Base-by-base conservation (phyloP, 805 yeast genomes). In the Candida boidinii region DNA sequence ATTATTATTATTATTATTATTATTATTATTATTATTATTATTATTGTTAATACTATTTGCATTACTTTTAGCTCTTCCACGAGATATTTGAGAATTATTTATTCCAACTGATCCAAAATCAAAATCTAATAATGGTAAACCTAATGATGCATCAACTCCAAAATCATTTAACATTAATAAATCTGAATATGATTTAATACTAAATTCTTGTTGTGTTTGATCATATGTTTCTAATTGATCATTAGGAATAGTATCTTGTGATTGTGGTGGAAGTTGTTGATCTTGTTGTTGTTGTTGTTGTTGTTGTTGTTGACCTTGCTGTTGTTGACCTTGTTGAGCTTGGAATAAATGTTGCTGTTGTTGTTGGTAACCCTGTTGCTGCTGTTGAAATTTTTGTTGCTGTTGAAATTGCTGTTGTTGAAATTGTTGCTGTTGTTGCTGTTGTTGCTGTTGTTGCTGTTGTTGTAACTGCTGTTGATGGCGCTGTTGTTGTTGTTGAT, bases 61-160 rank as follows among this genome's bases (percentile, higher is more conserved):
- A n/a, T n/a, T n/a, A n/a, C n/a, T n/a, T n/a, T n/a, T n/a, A n/a
- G n/a, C n/a, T n/a, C n/a, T n/a, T n/a, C n/a, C n/a, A n/a, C n/a
- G n/a, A n/a, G n/a, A n/a, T n/a, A n/a, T n/a, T n/a, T n/a, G n/a
- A n/a, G n/a, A n/a, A n/a, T n/a, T n/a, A n/a, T n/a, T n/a, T n/a
- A n/a, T n/a, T n/a, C n/a, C n/a, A n/a, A n/a, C n/a, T n/a, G n/a
- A n/a, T n/a, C 17, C 58, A 17, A 61, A 46, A 31, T 60, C 66
- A 47, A 66, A 61, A 34, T 73, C 80, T 36, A 81, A 54, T 45
- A 80, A 67, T 2, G 83, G 86, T 34, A 82, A 57, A 1, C 90
- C 90, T 26, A 81, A 56, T 0, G 90, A 82, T 1, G 86, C 90
- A 56, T 82, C 92, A 3, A 85, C 85, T n/a, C 80, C 82, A 52